Base-by-base conservation (phyloP, 2,329 filamentous ascomycete genomes). In the Dactylellina sp. region DNA sequence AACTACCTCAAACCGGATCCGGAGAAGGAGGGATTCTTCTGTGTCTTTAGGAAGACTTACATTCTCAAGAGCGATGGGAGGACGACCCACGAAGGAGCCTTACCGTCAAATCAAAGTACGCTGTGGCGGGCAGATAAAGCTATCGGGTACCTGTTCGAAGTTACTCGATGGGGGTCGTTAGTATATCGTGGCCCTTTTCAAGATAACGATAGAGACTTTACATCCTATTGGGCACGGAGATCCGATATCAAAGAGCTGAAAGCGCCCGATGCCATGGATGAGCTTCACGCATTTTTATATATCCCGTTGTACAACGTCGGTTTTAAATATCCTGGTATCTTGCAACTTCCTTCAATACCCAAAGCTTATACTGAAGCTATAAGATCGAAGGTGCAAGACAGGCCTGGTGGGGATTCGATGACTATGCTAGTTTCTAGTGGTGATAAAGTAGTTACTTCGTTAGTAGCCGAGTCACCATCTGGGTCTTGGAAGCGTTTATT, bases 41-140 rank as follows among this genome's bases (percentile, higher is more conserved):
- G 61, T 47, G 40, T 64, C n/a, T 64, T 55, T n/a, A 46, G 25
- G 9, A 64, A 55, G n/a, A 55, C 49, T 1, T 64, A 64, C 16
- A 20, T 64, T 14, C 20, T 56, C n/a, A 55, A 24, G 16, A 56
- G 37, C 49, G 61, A 64, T 18, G 50, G 50, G 18, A 56, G 28
- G 18, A 64, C 61, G 0, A 46, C 2, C 3, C 35, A 35, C 20
- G 61, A 64, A 12, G 61, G 61, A 9, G 22, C 32, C 12, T 14
- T 64, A 11, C 61, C 61, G 1, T 7, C 24, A 22, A 64, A 56
- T 18, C 37, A 64, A n/a, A 56, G 40, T 2, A 55, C 49, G 1
- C 39, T 55, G 5, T 64, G 61, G 61, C 39, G 14, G 9, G 9
- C 49, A 12, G 61, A 64, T 39, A 46, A 49, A 16, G 61, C 56